phyloP scores from a whole-genome alignment of 208 protist species.

The Trypanosoma avium region DNA sequence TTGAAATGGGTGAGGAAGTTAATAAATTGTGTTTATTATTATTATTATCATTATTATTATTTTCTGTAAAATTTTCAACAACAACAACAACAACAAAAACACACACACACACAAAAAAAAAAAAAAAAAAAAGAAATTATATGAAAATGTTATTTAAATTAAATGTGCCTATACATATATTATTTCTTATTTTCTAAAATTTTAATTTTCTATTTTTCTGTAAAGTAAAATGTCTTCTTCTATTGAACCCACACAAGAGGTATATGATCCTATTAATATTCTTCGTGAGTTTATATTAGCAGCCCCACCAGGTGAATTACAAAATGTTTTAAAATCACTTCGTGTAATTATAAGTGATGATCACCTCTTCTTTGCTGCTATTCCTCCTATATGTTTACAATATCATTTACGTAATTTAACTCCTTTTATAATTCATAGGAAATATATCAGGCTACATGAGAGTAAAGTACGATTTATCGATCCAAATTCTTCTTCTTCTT shows the following conservation, averaged over 20 bases:
- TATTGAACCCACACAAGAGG: not conserved
- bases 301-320: constrained; percentile 28
- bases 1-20: no score
- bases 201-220: no score
- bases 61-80: no score
- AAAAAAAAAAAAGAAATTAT: no score
- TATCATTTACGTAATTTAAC: constrained; percentile 19
- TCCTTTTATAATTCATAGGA: constrained; percentile 4
- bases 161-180: no score
- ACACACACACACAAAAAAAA: no score
- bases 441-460: not conserved
- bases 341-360: constrained; percentile 20
- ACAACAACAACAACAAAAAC: no score
- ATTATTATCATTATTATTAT: no score
- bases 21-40: no score
- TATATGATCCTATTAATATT: constrained; percentile 1
- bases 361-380: constrained; percentile 18
- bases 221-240: not conserved
- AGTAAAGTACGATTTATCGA: not conserved
- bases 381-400: constrained; percentile 23
- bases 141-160: no score
- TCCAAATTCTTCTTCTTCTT: not conserved
- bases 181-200: no score
- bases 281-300: constrained; percentile 25
- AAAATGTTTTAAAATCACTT: constrained; percentile 15